Base-by-base conservation (phyloP, 352 stramenopile species). In the Detonula confervacea region DNA sequence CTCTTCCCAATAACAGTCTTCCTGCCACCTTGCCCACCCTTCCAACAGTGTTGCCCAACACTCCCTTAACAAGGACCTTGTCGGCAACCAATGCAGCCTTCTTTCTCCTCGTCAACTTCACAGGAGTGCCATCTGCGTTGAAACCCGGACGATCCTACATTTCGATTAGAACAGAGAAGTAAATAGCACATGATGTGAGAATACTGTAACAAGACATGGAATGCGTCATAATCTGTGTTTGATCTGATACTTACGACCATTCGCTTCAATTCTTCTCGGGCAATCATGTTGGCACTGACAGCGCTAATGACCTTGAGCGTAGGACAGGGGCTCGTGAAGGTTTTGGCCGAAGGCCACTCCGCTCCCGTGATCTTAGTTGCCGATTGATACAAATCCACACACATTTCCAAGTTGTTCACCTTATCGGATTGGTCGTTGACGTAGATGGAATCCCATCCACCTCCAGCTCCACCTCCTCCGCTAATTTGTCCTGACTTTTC, bases 391-490 rank as follows among this genome's bases (percentile, higher is more conserved):
- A 95, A 78, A 25, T 92, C 80, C 0, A 89, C 72, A 2, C 79
- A 83, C 18, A 80, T 77, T 55, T 94, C 91, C 61, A 94, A 64
- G 68, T 94, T 90, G 22, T 93, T 87, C 12, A 95, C 91, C 60
- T 94, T 94, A 46, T 84, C 87, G 12, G 86, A 93, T 81, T 95
- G 90, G 57, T 94, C 91, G 64, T 95, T 95, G 76, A 94, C 87
- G 54, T 90, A 95, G 64, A 95, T 94, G 18, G 84, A 92, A 81
- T 94, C 91, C 89, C 91, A 94, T 54, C 89, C 89, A 62, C 90
- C 88, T 33, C 90, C 91, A 20, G 91, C 87, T 68, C 91, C 91
- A 60, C 89, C 89, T 22, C 81, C 87, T 33, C 89, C 89, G 55
- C 66, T 84, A 42, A 94, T 94, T 72, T 94, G 86, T 46, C 89